Evolutionary conservation across 495 filamentous ascomycete species (phyloP), one percentile per base, ranked within the genome.

Genomic region (Xylaria palmicola): DNA sequence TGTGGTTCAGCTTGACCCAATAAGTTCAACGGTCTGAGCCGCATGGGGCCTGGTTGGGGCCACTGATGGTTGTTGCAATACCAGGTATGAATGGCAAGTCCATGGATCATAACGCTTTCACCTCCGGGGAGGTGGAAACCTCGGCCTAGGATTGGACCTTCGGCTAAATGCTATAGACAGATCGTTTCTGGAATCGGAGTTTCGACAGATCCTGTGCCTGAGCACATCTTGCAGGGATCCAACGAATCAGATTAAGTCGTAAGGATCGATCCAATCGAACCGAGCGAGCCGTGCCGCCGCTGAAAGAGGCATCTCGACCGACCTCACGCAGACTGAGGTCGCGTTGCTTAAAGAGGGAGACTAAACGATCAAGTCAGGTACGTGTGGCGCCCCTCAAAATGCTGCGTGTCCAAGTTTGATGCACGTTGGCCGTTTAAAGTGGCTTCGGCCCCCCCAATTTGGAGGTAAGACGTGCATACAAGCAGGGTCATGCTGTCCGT

Each of bases 151-250:
- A 54, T 27, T 48, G 56, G 56, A 22, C 12, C 1, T 37, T 59
- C 56, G 56, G 56, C 56, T 59, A 63, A 53, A 24, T 62, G 7
- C 65, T 62, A 59, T 55, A 26, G 22, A 44, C n/a, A 56, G 56
- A 62, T 64, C 60, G n/a, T 47, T 44, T 61, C 39, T 39, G 45
- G 56, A 48, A 63, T 59, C 37, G 40, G 36, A 26, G 10, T 48
- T 60, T 49, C 39, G 30, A 30, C 36, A 62, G 59, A 63, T 67
- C 56, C 60, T 59, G 48, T 63, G 36, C 62, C 59, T 67, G 67
- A 67, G 49, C 32, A 40, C 29, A 48, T 59, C 43, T 59, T 32
- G 39, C 27, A 56, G 53, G 30, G 41, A 17, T 22, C 34, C 22
- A 24, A n/a, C 12, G 55, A 43, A 36, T 43, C 20, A 17, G 19